These are phyloP conservation scores for Tremella yokohamensis DNA, from an alignment of 768 basidiomycete species.

Conservation along the genomic window DNA sequence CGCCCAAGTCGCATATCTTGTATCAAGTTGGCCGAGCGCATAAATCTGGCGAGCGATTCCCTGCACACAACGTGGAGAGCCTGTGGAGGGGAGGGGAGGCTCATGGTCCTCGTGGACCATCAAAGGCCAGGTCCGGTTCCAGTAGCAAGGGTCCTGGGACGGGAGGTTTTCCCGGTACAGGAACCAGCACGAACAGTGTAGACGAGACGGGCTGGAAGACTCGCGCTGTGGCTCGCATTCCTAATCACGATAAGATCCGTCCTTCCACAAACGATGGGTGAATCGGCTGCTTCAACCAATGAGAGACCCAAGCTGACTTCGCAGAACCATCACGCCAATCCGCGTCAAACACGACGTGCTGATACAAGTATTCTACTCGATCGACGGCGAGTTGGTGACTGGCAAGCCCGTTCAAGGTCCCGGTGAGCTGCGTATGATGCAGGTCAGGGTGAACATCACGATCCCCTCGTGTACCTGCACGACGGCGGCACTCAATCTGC, in stretches of 20 bases:
- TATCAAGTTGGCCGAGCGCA: slow-evolving; percentile 33
- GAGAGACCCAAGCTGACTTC: background rate
- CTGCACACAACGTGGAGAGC: slow-evolving; percentile 20
- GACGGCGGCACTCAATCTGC: slow-evolving; percentile 22
- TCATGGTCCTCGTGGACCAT: slow-evolving; percentile 11
- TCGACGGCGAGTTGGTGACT: slow-evolving; percentile 33
- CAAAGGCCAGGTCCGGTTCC: background rate
- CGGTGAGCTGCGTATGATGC: slow-evolving; percentile 46
- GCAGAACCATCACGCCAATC: slow-evolving; percentile 49
- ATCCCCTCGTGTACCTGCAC: slow-evolving; percentile 40
- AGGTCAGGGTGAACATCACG: slow-evolving; percentile 30
- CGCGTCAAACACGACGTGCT: slow-evolving; percentile 39
- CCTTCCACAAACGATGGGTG: slow-evolving; percentile 45
- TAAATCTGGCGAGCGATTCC: slow-evolving; percentile 29
- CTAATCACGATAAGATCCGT: slow-evolving; percentile 43
- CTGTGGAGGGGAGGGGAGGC: slow-evolving; percentile 40
- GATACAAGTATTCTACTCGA: slow-evolving; percentile 46
- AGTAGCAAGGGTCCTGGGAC: background rate
- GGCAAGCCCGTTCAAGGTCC: slow-evolving; percentile 35
- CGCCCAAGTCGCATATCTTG: slow-evolving; percentile 27
- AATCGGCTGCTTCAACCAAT: slow-evolving; percentile 11
- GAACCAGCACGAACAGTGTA: no score
- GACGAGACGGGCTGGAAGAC: slow-evolving; percentile 36
- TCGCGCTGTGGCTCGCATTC: slow-evolving; percentile 38
- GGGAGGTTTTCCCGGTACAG: background rate